Conservation (phyloP, 2,329 filamentous ascomycete species). For the Aspergillus sp. region DNA sequence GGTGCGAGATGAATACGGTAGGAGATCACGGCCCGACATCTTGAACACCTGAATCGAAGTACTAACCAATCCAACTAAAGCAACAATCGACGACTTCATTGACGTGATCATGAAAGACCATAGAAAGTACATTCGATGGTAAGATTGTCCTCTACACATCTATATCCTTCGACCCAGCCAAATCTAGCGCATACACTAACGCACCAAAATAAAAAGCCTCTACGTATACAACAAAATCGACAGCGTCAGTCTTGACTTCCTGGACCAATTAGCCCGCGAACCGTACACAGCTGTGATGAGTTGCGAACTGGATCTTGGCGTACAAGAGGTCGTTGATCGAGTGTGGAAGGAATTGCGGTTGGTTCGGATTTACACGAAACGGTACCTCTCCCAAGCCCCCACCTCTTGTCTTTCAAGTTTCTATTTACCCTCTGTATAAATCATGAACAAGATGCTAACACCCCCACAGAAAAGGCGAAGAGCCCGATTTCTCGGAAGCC, state of each 20-base stretch:
- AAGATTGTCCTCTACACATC: conserved; percentile 8
- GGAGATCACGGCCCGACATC: conserved; percentile 4
- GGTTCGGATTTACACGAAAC: conserved; percentile 93
- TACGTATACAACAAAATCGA: conserved; percentile 99
- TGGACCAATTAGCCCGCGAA: conserved; percentile 88
- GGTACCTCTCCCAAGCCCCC: conserved; percentile 31
- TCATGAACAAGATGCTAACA: conserved; percentile 7
- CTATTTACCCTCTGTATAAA: not conserved
- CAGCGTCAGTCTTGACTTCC: conserved; percentile 85
- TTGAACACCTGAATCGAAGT: not conserved
- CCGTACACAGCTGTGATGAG: conserved; percentile 95
- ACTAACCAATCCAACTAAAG: conserved; percentile 38
- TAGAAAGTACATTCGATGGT: conserved; percentile 88
- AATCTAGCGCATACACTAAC: not conserved
- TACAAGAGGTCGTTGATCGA: conserved; percentile 88
- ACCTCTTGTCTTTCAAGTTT: not conserved
- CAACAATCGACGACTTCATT: conserved; percentile 96
- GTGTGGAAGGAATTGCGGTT: conserved; percentile 92
- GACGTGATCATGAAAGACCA: conserved; percentile 99
- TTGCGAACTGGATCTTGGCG: conserved; percentile 91
- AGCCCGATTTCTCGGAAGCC: conserved; percentile 86
- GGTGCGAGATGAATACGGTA: conserved; percentile 83
- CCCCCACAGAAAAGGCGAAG: conserved; percentile 70
- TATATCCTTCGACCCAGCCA: too few species aligned
- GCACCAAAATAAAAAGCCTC: conserved; percentile 50